Conservation (phyloP, 176 grass and related monocot genomes). For the Eragrostis curvula region DNA sequence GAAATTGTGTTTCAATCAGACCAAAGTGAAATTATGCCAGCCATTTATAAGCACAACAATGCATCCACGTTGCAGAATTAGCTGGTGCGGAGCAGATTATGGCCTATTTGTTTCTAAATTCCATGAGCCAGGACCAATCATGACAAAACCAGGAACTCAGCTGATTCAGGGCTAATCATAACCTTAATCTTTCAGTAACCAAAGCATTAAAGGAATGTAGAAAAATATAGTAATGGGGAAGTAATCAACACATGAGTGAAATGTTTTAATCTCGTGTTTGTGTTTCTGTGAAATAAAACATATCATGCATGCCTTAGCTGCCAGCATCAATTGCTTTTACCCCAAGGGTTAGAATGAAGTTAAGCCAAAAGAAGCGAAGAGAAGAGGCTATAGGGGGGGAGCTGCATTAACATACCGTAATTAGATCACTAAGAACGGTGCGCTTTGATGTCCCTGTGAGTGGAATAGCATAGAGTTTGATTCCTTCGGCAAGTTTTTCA, state of each 20-base stretch:
- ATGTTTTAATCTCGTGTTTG: background rate
- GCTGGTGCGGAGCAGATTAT: background rate
- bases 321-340: conserved; percentile 17
- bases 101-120: background rate
- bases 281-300: conserved; percentile 13
- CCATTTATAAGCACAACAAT: conserved; percentile 7
- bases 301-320: conserved; percentile 12
- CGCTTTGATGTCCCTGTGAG: conserved; percentile 82
- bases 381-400: background rate
- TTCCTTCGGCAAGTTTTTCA: conserved; percentile 97
- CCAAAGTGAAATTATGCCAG: background rate
- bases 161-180: too few species aligned
- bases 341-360: background rate
- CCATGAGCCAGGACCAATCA: background rate
- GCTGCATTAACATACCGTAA: conserved; percentile 72
- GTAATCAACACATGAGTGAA: background rate
- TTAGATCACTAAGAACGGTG: conserved; percentile 90
- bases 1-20: background rate
- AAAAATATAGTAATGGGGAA: conserved; percentile 14
- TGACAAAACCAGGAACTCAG: background rate
- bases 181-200: background rate
- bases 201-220: background rate
- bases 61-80: background rate
- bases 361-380: conserved; percentile 28
- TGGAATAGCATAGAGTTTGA: conserved; percentile 91